phyloP scores from a whole-genome alignment of 495 filamentous ascomycete species.

The Penicillium crystallinum region DNA sequence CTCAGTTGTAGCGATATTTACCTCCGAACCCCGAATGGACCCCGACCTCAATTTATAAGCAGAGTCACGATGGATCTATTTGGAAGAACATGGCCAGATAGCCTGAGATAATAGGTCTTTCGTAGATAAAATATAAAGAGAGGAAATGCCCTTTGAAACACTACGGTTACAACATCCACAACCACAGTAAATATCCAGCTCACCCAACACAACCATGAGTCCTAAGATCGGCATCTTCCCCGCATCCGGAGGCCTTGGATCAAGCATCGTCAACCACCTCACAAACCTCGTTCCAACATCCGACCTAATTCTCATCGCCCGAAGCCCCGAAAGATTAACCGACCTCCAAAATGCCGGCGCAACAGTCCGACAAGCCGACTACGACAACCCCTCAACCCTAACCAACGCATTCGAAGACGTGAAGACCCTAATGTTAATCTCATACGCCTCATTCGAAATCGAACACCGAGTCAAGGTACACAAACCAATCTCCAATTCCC shows the following conservation, averaged over 20 bases:
- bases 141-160: not conserved
- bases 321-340: conserved; percentile 36
- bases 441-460: conserved; percentile 40
- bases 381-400: conserved; percentile 28
- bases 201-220: conserved; percentile 8
- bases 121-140: too few species aligned
- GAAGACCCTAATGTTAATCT: conserved; percentile 35
- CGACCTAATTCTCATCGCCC: conserved; percentile 41
- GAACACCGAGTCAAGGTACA: conserved; percentile 30
- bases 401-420: conserved; percentile 33
- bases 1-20: not conserved
- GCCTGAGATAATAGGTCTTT: too few species aligned
- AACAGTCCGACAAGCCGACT: conserved; percentile 33
- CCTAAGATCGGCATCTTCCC: conserved; percentile 47
- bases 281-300: conserved; percentile 32
- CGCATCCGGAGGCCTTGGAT: conserved; percentile 44
- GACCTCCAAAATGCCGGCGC: conserved; percentile 24
- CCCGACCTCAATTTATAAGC: conserved; percentile 16
- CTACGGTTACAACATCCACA: too few species aligned
- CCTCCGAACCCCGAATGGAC: conserved; percentile 1
- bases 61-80: conserved; percentile 1
- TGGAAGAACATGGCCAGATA: too few species aligned
- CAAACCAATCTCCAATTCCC: not conserved
- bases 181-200: not conserved
- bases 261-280: conserved; percentile 44